phyloP scores from a whole-genome alignment of 2,329 filamentous ascomycete species.

The Akanthomyces dipterigenus region DNA sequence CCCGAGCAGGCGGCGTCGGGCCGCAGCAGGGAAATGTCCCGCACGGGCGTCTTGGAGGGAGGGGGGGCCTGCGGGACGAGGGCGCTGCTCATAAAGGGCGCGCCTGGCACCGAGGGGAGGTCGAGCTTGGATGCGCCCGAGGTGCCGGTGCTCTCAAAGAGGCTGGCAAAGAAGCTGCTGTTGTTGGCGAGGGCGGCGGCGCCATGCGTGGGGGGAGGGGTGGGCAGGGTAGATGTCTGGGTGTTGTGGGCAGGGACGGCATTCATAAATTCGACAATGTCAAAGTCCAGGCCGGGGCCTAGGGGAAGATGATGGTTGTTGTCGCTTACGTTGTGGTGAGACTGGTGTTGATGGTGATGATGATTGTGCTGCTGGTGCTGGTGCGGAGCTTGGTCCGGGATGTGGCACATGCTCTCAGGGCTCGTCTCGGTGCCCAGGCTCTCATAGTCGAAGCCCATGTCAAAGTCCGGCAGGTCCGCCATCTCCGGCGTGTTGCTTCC shows the following conservation, averaged over 20 bases:
- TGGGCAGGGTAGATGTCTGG: background rate
- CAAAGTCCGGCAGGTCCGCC: constrained; percentile 26
- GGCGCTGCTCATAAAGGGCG: constrained; percentile 17
- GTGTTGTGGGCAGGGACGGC: background rate
- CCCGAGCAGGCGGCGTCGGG: constrained; percentile 17
- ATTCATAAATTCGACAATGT: constrained; percentile 11
- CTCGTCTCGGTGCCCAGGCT: constrained; percentile 25
- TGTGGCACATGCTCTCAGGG: constrained; percentile 18
- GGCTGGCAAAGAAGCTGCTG: background rate
- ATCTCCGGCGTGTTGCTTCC: constrained; percentile 13
- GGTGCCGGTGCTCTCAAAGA: constrained; percentile 9
- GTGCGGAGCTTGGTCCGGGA: constrained; percentile 15
- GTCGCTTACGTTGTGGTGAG: background rate
- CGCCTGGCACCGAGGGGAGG: constrained; percentile 20
- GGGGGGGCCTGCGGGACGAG: constrained; percentile 13
- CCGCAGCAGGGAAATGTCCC: constrained; percentile 24
- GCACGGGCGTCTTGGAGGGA: constrained; percentile 20
- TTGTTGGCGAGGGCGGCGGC: background rate
- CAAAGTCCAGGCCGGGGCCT: constrained; percentile 11
- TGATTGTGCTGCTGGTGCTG: background rate
- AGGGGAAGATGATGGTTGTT: background rate
- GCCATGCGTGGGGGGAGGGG: background rate
- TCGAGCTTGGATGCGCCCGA: constrained; percentile 24
- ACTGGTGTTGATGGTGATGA: background rate
- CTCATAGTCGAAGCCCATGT: constrained; percentile 31